phyloP scores from a whole-genome alignment of 1,139 yeast species.

The Candida glucosophila region DNA sequence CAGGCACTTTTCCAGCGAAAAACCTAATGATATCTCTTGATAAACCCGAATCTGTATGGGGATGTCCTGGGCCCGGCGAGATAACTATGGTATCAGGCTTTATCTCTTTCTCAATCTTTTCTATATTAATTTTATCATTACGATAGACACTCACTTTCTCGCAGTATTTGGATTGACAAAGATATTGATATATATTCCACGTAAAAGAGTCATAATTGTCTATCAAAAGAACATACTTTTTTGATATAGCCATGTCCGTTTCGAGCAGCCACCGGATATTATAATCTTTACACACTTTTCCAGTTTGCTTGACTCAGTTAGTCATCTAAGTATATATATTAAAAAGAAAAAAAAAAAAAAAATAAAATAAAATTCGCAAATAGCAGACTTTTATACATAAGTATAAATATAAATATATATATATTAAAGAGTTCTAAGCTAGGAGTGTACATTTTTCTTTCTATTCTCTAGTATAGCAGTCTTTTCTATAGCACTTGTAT shows the following conservation, averaged over 20 bases:
- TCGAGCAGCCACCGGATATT: slow-evolving; percentile 7
- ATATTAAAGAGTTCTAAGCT: no score
- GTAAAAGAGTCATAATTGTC: slow-evolving; percentile 98
- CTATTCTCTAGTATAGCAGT: no score
- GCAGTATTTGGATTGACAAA: slow-evolving; percentile 66
- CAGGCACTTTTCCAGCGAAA: slow-evolving; percentile 81
- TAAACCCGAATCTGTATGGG: slow-evolving; percentile 80
- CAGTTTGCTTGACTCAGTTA: no score
- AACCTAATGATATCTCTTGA: slow-evolving; percentile 61
- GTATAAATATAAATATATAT: no score
- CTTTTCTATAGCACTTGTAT: no score
- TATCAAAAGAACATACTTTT: slow-evolving; percentile 62
- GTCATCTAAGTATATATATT: no score
- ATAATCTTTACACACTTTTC: no score
- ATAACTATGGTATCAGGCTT: slow-evolving; percentile 77
- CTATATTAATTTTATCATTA: slow-evolving; percentile 73
- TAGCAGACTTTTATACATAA: no score
- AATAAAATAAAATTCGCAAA: no score
- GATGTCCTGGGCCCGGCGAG: slow-evolving; percentile 98
- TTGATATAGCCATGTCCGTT: slow-evolving; percentile 5
- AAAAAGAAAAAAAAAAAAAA: no score
- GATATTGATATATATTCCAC: slow-evolving; percentile 89
- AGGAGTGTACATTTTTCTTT: no score
- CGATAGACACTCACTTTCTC: slow-evolving; percentile 78
- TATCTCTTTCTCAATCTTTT: slow-evolving; percentile 48